Percentiles rank a stretch among this genome's conserved stretches.
Evolutionary conservation across 2,329 filamentous ascomycete genomes (phyloP).

Genomic region (Dichotomopilus funicola): DNA sequence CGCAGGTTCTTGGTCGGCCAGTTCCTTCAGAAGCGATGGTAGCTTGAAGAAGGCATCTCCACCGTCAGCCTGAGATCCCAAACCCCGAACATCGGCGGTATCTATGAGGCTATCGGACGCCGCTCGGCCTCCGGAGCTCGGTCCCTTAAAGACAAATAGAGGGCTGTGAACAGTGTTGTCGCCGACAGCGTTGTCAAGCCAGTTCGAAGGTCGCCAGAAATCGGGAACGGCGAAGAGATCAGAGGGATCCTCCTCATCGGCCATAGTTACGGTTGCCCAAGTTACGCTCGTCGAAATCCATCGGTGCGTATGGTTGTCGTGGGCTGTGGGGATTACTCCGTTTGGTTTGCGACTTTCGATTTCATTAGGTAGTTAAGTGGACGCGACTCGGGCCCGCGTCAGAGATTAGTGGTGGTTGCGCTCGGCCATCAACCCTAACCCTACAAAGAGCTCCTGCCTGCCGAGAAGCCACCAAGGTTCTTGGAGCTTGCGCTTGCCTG

Average conservation of each 20-base stretch:
- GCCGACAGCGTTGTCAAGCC: constrained; percentile 31
- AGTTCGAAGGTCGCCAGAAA: constrained; percentile 51
- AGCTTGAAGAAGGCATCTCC: constrained; percentile 39
- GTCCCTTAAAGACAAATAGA: constrained; percentile 41
- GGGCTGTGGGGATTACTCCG: no score
- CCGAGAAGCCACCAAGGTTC: constrained; percentile 7
- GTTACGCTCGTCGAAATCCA: no score
- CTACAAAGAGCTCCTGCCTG: background rate
- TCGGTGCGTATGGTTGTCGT: no score
- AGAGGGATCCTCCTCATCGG: constrained; percentile 38
- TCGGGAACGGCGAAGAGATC: constrained; percentile 59
- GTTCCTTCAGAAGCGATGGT: constrained; percentile 27
- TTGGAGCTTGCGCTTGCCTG: background rate
- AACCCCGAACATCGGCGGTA: background rate
- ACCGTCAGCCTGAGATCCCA: background rate
- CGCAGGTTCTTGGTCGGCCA: constrained; percentile 7
- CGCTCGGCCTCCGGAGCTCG: constrained; percentile 6
- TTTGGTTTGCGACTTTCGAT: no score
- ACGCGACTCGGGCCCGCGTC: no score
- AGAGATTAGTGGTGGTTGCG: background rate
- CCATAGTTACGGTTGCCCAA: constrained; percentile 25
- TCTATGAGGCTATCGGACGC: background rate
- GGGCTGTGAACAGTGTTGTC: constrained; percentile 23
- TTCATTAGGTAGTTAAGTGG: no score
- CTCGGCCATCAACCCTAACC: constrained; percentile 4